phyloP scores from a whole-genome alignment of 768 basidiomycete genomes.

The Suillus occidentalis region DNA sequence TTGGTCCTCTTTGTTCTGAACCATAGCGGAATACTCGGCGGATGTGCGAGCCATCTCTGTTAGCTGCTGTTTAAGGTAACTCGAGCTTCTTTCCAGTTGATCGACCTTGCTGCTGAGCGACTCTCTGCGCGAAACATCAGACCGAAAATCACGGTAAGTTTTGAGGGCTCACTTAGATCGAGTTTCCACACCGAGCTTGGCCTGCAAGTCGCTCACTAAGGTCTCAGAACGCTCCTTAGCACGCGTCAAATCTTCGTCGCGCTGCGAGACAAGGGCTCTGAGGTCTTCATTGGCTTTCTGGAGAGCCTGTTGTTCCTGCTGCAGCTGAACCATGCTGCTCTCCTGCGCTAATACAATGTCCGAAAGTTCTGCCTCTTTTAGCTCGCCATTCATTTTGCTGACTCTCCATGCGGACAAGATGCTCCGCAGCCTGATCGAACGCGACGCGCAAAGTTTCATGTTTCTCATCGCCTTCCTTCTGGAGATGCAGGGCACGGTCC shows the following conservation, averaged over 20 bases:
- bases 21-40: constrained; percentile 71
- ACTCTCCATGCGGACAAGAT: constrained; percentile 77
- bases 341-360: constrained; percentile 59
- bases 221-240: constrained; percentile 74
- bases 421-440: constrained; percentile 84
- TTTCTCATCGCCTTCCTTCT: constrained; percentile 80
- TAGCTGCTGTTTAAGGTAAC: constrained; percentile 74
- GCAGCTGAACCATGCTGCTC: constrained; percentile 57
- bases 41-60: constrained; percentile 75
- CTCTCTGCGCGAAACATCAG: constrained; percentile 46
- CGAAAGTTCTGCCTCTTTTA: constrained; percentile 64
- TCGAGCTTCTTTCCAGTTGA: constrained; percentile 63
- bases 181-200: constrained; percentile 63
- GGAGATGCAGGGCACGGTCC: constrained; percentile 71
- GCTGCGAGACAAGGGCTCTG: constrained; percentile 62
- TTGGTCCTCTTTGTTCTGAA: constrained; percentile 77
- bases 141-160: neutral
- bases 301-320: constrained; percentile 59
- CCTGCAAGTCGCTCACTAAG: constrained; percentile 65
- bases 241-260: constrained; percentile 77
- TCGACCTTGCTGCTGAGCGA: constrained; percentile 58
- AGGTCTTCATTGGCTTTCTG: constrained; percentile 69
- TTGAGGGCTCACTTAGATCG: constrained; percentile 54
- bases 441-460: constrained; percentile 67
- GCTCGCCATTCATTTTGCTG: constrained; percentile 68